A percentile compares a stretch with the other conserved stretches of the same genome.
phyloP scores from a whole-genome alignment of 23 red algal species.

The Chondrus crispus region DNA sequence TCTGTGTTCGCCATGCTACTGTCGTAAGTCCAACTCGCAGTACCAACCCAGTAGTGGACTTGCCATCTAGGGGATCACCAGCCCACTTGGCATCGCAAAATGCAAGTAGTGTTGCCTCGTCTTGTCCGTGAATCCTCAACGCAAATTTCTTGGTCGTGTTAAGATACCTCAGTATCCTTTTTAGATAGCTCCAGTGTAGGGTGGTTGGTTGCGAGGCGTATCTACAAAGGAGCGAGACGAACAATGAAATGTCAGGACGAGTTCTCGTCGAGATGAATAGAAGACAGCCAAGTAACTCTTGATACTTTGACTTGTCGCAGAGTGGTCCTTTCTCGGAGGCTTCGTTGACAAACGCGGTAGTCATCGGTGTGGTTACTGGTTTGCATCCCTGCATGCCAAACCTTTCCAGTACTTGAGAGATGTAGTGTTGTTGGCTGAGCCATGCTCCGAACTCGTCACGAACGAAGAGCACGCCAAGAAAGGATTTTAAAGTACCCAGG shows the following conservation, averaged over 20 bases:
- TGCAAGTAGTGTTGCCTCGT: neutral
- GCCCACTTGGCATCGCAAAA: slow-evolving; percentile 20
- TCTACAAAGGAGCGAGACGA: neutral
- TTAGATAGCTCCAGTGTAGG: neutral
- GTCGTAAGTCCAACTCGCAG: neutral
- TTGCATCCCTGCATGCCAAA: neutral
- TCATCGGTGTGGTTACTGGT: neutral
- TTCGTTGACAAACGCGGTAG: neutral
- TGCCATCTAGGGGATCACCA: neutral
- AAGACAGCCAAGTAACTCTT: neutral
- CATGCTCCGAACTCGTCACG: neutral
- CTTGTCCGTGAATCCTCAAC: neutral
- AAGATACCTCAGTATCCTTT: neutral
- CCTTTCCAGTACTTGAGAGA: neutral
- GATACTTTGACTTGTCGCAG: neutral
- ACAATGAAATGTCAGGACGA: neutral
- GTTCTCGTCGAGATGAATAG: neutral
- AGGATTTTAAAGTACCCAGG: neutral
- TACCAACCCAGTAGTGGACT: slow-evolving; percentile 6
- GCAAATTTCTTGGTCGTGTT: neutral
- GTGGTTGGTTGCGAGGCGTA: neutral
- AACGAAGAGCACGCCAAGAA: neutral
- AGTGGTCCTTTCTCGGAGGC: neutral
- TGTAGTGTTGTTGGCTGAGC: neutral
- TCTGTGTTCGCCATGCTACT: slow-evolving; percentile 20